Evolutionary conservation across 2,329 filamentous ascomycete species (phyloP), one percentile per base, ranked within the genome.

Genomic region (Fusarium sterilihyphosum): DNA sequence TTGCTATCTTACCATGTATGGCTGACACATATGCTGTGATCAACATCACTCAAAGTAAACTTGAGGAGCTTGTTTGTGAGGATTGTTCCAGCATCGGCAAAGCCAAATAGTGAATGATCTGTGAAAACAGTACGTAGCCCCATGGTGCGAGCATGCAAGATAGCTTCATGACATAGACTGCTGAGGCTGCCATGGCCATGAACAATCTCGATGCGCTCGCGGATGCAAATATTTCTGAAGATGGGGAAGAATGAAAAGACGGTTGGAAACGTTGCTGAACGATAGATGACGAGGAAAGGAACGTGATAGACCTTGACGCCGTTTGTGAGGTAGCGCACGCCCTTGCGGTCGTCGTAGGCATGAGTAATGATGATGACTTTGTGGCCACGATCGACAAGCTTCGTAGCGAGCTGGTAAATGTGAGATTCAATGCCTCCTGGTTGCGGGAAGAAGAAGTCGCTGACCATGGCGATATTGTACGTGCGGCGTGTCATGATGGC

Each of bases 361-460:
- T 99, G 96, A 0, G 96, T 99, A 80, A 99, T 96, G 80, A 99
- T 93, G 73, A 99, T 94, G 78, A 99, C 96, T 85, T 98, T 98
- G 87, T 99, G 96, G 46, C 96, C 96, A 46, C 96, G 94, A 83
- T 99, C 96, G 76, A 98, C 95, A 77, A 99, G 91, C 88, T 98
- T 99, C 65, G 93, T 94, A 38, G 96, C 96, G 46, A 99, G 88
- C 83, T 99, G 96, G 86, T 99, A 99, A 78, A 99, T 98, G 84
- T 99, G 96, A 83, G 94, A 97, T 86, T 99, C 96, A 75, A 99
- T 91, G 78, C 96, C 96, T 81, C 96, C 95, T 60, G 96, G 96
- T 80, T 98, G 96, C 20, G 96, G 96, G 82, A 97, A 99, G 91
- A 99, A 99, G 89, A 97, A 98, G 87, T 99, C 96, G 89, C 96